Evolutionary conservation across 441 rosid species (phyloP), one percentile per base, ranked within the genome.

Genomic region (Raphanus hybrid): DNA sequence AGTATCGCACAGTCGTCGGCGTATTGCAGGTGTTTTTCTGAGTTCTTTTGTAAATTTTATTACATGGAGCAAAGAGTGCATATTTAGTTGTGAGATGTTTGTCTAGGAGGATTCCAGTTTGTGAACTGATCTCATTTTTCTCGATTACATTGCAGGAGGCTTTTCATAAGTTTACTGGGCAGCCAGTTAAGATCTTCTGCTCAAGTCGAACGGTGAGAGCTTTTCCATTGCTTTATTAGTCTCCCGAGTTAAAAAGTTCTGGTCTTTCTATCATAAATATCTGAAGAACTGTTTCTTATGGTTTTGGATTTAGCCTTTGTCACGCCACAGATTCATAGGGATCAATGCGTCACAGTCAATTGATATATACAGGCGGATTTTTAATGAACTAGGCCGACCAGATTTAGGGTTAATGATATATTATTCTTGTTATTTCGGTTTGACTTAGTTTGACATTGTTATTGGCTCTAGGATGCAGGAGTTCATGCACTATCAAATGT

Each of bases 401-500:
- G 23, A 64, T 5, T 5, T 70, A 18, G 52, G 52, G 66, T 5
- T 14, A 3, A 12, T 43, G 67, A 64, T 10, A 54, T 63, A 35
- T 70, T 57, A 37, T 43, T n/a, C 50, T 43, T 4, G 5, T 11
- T 43, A 9, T 4, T 50, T 50, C n/a, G 23, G 54, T 71, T 67
- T 64, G 20, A 60, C 37, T 60, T 60, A 18, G 41, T 63, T 39
- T 74, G 74, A 66, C 64, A 8, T 35, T 66, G 63, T 75, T 74
- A 74, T 34, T 76, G 62, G 54, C 73, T 83, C 72, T 83, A 96
- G 99, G 99, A 96, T 86, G 93, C 98, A 7, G 99, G 99, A 66
- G 99, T 96, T n/a, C 99, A 96, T 83, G 97, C 99, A 64, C 80
- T 93, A 61, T 86, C 97, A 15, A 96, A 96, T 80, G 99, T 92